These are phyloP conservation scores for Gremmenia infestans DNA, from an alignment of 2,329 filamentous ascomycete species.

Conservation along the genomic window DNA sequence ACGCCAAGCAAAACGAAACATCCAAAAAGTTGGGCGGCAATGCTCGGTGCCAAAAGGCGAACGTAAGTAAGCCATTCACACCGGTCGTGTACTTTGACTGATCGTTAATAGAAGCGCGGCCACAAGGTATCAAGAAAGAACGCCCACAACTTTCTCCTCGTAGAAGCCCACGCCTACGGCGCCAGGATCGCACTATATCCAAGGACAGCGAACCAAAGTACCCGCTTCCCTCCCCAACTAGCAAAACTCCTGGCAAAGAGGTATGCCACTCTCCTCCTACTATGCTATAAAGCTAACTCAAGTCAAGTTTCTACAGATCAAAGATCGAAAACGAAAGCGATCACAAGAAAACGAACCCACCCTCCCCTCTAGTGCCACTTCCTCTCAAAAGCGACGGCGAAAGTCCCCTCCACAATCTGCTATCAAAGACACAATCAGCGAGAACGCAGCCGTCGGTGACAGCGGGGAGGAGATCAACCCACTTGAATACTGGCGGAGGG, in stretches of 20 bases:
- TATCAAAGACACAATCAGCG: slow-evolving; percentile 13
- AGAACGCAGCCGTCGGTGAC: slow-evolving; percentile 7
- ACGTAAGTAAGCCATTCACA: slow-evolving; percentile 16
- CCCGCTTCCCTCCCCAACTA: slow-evolving; percentile 17
- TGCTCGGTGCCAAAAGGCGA: slow-evolving; percentile 17
- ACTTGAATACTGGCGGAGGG: slow-evolving; percentile 27
- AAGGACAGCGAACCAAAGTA: slow-evolving; percentile 15
- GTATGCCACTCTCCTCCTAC: slow-evolving; percentile 11
- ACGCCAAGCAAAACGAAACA: slow-evolving; percentile 22
- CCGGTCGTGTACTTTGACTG: slow-evolving; percentile 16
- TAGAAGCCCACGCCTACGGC: slow-evolving; percentile 15
- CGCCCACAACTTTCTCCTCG: slow-evolving; percentile 14
- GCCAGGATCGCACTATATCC: slow-evolving; percentile 11
- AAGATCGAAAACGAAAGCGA: slow-evolving; percentile 22
- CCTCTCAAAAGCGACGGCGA: slow-evolving; percentile 18
- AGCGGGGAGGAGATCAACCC: slow-evolving; percentile 20
- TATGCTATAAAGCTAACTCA: slow-evolving; percentile 20
- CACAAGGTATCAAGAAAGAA: slow-evolving; percentile 23
- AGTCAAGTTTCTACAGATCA: slow-evolving; percentile 15
- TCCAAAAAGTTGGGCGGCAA: slow-evolving; percentile 19
- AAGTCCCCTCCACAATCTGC: slow-evolving; percentile 10
- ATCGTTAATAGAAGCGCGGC: slow-evolving; percentile 19
- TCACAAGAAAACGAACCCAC: slow-evolving; percentile 9
- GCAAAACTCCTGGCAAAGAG: slow-evolving; percentile 16
- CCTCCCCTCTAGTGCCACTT: background rate